phyloP scores from a whole-genome alignment of 2,329 filamentous ascomycete genomes.

The Daldinia sp. region DNA sequence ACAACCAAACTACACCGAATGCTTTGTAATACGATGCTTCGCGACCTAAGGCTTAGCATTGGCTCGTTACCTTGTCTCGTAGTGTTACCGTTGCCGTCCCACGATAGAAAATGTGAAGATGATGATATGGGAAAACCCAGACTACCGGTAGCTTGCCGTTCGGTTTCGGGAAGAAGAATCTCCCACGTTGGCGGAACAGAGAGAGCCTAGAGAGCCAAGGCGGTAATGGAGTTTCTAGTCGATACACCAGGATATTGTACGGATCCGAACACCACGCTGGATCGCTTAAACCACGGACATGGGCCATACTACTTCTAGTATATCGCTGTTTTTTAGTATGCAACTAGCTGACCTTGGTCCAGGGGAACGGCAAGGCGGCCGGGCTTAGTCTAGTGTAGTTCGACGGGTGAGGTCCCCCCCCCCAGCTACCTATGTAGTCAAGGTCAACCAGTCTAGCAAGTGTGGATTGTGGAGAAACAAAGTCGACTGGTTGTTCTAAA shows the following conservation, averaged over 20 bases:
- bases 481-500: conserved; percentile 19
- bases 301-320: conserved; percentile 17
- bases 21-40: conserved; percentile 20
- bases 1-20: conserved; percentile 22
- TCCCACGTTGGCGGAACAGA: not conserved
- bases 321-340: conserved; percentile 25
- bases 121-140: not conserved
- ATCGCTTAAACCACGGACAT: not conserved
- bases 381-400: not conserved
- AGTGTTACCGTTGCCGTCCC: conserved; percentile 18
- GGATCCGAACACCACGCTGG: too few species aligned
- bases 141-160: conserved; percentile 24
- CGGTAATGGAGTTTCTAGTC: conserved; percentile 6
- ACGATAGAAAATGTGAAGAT: conserved; percentile 1
- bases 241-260: conserved; percentile 6
- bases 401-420: conserved; percentile 11
- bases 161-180: conserved; percentile 1
- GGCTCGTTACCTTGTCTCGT: conserved; percentile 17
- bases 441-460: not conserved
- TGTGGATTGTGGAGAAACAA: conserved; percentile 24
- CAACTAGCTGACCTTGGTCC: conserved; percentile 11
- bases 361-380: conserved; percentile 16
- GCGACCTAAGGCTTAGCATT: conserved; percentile 13
- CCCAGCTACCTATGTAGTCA: too few species aligned
- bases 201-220: conserved; percentile 4